Conservation (phyloP, 352 stramenopile species). For the Phytophthora cactorum region DNA sequence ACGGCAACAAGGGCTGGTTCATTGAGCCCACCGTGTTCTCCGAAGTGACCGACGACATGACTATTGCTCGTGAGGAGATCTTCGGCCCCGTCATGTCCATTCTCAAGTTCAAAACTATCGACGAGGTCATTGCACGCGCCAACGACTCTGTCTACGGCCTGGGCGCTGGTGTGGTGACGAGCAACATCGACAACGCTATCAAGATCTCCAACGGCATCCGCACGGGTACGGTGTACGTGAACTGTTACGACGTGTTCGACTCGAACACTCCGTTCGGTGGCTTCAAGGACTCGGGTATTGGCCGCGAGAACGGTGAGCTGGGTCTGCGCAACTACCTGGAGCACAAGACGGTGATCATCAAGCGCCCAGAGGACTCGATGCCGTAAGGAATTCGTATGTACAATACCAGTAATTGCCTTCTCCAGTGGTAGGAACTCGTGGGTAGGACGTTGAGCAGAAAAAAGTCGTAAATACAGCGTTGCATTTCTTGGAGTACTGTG, state of each 20-base stretch:
- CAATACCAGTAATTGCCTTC: constrained; percentile 6
- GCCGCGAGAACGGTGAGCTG: constrained; percentile 77
- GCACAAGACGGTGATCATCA: constrained; percentile 75
- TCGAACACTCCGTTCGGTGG: constrained; percentile 85
- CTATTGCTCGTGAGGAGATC: constrained; percentile 10
- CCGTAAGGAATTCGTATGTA: constrained; percentile 27
- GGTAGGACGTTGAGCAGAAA: constrained; percentile 13
- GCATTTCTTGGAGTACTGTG: constrained; percentile 1
- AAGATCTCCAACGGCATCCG: constrained; percentile 89
- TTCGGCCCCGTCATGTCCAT: constrained; percentile 17
- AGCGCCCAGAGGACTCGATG: constrained; percentile 48
- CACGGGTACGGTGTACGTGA: constrained; percentile 93
- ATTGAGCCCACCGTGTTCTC: constrained; percentile 94
- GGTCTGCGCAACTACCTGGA: constrained; percentile 84
- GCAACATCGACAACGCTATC: constrained; percentile 83
- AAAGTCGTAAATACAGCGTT: constrained; percentile 21
- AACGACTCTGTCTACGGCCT: constrained; percentile 91
- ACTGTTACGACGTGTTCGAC: constrained; percentile 93
- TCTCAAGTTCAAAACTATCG: constrained; percentile 9
- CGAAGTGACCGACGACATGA: constrained; percentile 65
- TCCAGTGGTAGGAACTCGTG: not conserved
- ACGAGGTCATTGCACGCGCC: constrained; percentile 79
- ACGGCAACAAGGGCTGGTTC: constrained; percentile 83
- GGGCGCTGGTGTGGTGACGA: constrained; percentile 88
- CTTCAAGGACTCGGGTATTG: constrained; percentile 87